A percentile compares a stretch with the other conserved stretches of the same genome.
Evolutionary conservation across 2,329 filamentous ascomycete species (phyloP).

Genomic region (Penicillium sp.): DNA sequence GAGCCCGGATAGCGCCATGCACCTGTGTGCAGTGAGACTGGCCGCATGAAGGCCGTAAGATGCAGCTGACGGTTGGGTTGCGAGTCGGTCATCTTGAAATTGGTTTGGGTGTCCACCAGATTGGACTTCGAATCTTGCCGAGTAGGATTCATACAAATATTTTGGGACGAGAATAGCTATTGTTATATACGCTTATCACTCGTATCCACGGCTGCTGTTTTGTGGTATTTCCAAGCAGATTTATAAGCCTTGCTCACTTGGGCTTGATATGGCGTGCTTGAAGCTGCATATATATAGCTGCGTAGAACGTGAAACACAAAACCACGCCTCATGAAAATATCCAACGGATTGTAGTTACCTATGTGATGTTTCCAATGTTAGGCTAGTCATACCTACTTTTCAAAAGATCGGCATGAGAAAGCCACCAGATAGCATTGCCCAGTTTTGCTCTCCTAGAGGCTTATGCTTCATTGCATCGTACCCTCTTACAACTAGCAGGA

Average conservation of each 20-base stretch:
- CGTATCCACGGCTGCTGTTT: too few relatives aligned
- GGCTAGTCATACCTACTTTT: too few relatives aligned
- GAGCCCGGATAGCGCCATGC: slow-evolving; percentile 51
- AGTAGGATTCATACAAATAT: too few relatives aligned
- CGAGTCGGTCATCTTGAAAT: slow-evolving; percentile 13
- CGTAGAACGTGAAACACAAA: not conserved
- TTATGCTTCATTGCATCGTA: too few relatives aligned
- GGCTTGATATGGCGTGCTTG: not conserved
- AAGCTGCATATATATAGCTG: not conserved
- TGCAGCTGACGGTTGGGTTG: slow-evolving; percentile 35
- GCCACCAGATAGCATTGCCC: too few relatives aligned
- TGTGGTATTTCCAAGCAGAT: not conserved
- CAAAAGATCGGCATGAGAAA: too few relatives aligned
- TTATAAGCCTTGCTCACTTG: slow-evolving; percentile 1
- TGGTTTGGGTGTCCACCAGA: not conserved
- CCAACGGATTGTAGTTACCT: not conserved
- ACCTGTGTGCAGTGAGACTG: slow-evolving; percentile 49
- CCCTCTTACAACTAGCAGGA: too few relatives aligned
- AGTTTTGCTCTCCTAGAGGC: too few relatives aligned
- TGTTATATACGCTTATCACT: not conserved
- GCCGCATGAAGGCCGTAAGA: slow-evolving; percentile 53
- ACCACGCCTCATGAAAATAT: not conserved
- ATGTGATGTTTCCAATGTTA: too few relatives aligned
- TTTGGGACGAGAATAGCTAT: not conserved
- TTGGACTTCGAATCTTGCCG: not conserved